Evolutionary conservation across 2,329 filamentous ascomycete species (phyloP).

Genomic region (Paecilomyces variotii): DNA sequence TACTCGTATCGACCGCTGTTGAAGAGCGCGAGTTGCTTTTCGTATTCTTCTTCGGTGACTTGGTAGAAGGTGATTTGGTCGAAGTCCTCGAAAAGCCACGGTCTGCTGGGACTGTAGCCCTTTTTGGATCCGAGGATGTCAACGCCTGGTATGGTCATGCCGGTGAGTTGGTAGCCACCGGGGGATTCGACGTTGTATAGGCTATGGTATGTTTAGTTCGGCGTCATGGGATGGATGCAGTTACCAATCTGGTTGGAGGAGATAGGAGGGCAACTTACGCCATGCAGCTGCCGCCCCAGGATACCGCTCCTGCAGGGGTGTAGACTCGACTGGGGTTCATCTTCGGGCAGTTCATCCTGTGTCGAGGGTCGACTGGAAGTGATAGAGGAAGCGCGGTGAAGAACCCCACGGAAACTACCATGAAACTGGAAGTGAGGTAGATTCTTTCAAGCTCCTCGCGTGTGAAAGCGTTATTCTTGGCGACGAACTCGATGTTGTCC

Average conservation of each 20-base stretch:
- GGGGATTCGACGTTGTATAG: conserved; percentile 51
- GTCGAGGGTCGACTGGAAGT: conserved; percentile 47
- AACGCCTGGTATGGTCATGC: conserved; percentile 46
- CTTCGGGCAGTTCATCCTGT: conserved; percentile 48
- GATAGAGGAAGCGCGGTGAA: conserved; percentile 47
- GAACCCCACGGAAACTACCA: conserved; percentile 49
- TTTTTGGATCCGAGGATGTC: conserved; percentile 47
- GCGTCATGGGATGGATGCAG: no score
- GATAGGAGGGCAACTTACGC: conserved; percentile 14
- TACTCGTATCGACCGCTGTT: conserved; percentile 45
- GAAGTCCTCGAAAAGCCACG: conserved; percentile 52
- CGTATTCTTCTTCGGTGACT: conserved; percentile 46
- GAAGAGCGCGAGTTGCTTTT: conserved; percentile 41
- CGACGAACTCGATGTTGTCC: conserved; percentile 52
- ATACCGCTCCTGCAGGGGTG: conserved; percentile 49
- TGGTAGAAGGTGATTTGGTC: conserved; percentile 50
- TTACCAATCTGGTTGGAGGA: not conserved
- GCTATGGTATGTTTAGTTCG: conserved; percentile 8
- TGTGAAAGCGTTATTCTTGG: conserved; percentile 47
- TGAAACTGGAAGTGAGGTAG: conserved; percentile 43
- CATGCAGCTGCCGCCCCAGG: conserved; percentile 50
- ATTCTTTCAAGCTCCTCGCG: conserved; percentile 44
- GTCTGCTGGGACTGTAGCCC: conserved; percentile 38
- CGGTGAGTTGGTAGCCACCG: conserved; percentile 49
- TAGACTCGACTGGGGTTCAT: conserved; percentile 50